Conservation (phyloP, 495 filamentous ascomycete species). For the Ramalina peruviana region DNA sequence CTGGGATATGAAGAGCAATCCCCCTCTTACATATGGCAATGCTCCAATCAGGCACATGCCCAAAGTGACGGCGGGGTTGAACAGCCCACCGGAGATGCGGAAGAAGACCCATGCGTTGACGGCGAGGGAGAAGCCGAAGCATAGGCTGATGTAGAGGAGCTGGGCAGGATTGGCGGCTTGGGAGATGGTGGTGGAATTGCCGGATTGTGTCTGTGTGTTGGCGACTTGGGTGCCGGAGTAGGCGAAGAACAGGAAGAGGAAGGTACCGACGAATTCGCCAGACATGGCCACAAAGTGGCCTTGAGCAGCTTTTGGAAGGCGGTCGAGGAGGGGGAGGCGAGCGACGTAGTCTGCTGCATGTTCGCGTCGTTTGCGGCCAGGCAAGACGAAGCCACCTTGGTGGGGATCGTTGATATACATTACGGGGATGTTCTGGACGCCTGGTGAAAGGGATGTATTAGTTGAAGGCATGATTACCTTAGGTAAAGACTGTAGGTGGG, state of each 20-base stretch:
- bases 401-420: background rate
- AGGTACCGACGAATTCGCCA: conserved; percentile 70
- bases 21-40: conserved; percentile 35
- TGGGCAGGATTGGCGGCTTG: conserved; percentile 9
- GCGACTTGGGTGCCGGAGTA: conserved; percentile 66
- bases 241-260: conserved; percentile 69
- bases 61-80: conserved; percentile 65
- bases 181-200: conserved; percentile 5
- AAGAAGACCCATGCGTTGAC: conserved; percentile 84
- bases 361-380: conserved; percentile 8
- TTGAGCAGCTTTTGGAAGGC: conserved; percentile 19
- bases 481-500: no score
- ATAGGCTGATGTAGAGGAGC: conserved; percentile 56
- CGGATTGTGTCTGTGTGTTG: conserved; percentile 25
- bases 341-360: background rate
- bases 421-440: background rate
- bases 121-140: conserved; percentile 61
- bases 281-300: conserved; percentile 44
- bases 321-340: background rate
- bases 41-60: conserved; percentile 43
- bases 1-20: conserved; percentile 39
- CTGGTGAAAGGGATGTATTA: background rate
- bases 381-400: conserved; percentile 1
- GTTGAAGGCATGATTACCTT: no score
- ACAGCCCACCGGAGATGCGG: conserved; percentile 63